Base-by-base conservation (phyloP, 352 stramenopile genomes). In the Phytophthora pistaciae region DNA sequence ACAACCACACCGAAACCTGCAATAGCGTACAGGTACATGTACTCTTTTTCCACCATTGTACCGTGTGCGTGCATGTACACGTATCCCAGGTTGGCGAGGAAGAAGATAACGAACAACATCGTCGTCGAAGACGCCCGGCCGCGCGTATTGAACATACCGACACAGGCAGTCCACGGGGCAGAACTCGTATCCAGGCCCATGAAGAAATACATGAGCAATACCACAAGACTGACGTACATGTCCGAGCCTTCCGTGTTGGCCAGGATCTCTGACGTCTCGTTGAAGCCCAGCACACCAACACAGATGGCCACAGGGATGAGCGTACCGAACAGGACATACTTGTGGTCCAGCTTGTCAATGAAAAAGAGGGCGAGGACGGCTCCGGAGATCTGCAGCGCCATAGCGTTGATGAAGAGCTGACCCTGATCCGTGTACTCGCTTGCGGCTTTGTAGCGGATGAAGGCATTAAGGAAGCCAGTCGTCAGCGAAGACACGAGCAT, bases 191-290 rank as follows among this genome's bases (percentile, higher is more conserved):
- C 87, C 20, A 93, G 71, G 16, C 87, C 87, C 56, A 90, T 70
- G 78, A 94, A 91, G 53, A 94, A 93, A 80, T 89, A 94, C 74
- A 89, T 83, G 46, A 92, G 56, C 64, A 90, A 84, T 33, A 80
- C 66, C 3, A 93, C 75, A n/a, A 93, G 64, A 55, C 73, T 85
- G 36, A 87, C 73, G 66, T 90, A 92, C 59, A 92, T 44, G 6
- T 70, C 79, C 1, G 75, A 82, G 25, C 82, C 78, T 21, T 79
- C 70, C 3, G 58, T 70, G 27, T 79, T 66, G 27, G 79, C 65
- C 1, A 91, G 68, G 33, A 87, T 72, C 16, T 75, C 55, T 0
- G 79, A 88, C 27, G 63, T 78, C 50, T 91, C 84, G 70, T 94
- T 86, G 46, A 91, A 88, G 57, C 83, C 87, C 14, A 94, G 46